A percentile compares a stretch with the other conserved stretches of the same genome.
These are phyloP conservation scores for Phaffia australis DNA, from an alignment of 768 basidiomycete genomes.

Conservation along the genomic window DNA sequence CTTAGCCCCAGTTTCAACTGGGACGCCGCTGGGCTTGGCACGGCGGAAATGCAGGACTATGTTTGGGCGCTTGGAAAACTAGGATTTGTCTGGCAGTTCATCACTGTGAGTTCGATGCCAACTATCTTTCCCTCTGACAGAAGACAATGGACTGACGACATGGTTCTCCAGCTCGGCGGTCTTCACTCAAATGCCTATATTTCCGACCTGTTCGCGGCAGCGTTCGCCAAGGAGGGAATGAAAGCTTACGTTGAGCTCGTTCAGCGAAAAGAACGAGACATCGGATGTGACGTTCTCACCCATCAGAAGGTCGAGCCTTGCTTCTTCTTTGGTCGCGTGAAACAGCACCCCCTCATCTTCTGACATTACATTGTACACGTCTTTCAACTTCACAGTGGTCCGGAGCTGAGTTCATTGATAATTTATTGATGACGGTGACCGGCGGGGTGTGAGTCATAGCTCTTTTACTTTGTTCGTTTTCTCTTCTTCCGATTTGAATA, in stretches of 20 bases:
- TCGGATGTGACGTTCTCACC: constrained; percentile 90
- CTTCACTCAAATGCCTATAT: constrained; percentile 97
- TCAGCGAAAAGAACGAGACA: constrained; percentile 81
- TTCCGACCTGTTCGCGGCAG: constrained; percentile 77
- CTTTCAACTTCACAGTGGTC: constrained; percentile 59
- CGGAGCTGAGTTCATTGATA: constrained; percentile 86
- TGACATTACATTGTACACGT: constrained; percentile 26
- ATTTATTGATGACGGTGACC: constrained; percentile 86
- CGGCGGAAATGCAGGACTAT: constrained; percentile 55
- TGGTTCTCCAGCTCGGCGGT: constrained; percentile 63
- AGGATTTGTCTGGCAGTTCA: constrained; percentile 79
- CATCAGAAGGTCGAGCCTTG: constrained; percentile 69
- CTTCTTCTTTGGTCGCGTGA: background rate
- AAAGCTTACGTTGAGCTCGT: constrained; percentile 95
- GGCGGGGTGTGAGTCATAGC: constrained; percentile 55
- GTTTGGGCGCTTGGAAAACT: constrained; percentile 83
- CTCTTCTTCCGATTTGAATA: background rate
- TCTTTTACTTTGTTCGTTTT: too few species aligned
- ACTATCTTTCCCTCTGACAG: background rate
- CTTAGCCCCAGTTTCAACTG: constrained; percentile 39
- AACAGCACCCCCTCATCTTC: constrained; percentile 5
- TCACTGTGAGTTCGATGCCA: constrained; percentile 55
- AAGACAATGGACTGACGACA: constrained; percentile 16
- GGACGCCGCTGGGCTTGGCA: constrained; percentile 70
- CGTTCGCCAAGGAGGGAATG: constrained; percentile 91